Evolutionary conservation across 2,329 filamentous ascomycete species (phyloP).

Genomic region (Diaporthe amygdali): DNA sequence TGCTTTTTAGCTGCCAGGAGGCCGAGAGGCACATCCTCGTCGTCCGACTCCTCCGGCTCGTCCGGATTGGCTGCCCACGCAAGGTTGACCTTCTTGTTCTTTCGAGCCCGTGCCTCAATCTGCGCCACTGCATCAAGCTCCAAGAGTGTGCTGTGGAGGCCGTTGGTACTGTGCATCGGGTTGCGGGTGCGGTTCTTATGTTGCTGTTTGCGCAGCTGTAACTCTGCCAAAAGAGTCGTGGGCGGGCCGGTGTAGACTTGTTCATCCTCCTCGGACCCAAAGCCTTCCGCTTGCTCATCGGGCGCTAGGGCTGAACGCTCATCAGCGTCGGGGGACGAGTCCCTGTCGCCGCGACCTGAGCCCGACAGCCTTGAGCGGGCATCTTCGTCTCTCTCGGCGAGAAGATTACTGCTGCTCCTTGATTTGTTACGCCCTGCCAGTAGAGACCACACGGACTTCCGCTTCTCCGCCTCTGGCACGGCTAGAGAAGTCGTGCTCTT

Average conservation of each 20-base stretch:
- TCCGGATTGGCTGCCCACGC: slow-evolving; percentile 71
- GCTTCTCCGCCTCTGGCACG: slow-evolving; percentile 26
- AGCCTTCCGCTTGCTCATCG: slow-evolving; percentile 35
- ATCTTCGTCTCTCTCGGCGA: slow-evolving; percentile 24
- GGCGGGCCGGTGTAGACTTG: slow-evolving; percentile 72
- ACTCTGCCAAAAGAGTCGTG: slow-evolving; percentile 88
- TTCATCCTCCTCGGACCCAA: slow-evolving; percentile 49
- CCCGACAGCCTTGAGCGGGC: slow-evolving; percentile 26
- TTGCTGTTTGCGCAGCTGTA: slow-evolving; percentile 89
- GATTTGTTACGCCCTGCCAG: slow-evolving; percentile 29
- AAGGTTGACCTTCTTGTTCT: slow-evolving; percentile 78
- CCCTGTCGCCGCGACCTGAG: slow-evolving; percentile 10
- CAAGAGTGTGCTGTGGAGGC: slow-evolving; percentile 87
- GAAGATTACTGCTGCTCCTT: slow-evolving; percentile 26
- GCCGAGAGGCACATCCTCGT: slow-evolving; percentile 88
- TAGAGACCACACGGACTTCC: slow-evolving; percentile 28
- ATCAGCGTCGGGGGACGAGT: slow-evolving; percentile 27
- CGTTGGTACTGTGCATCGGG: slow-evolving; percentile 70
- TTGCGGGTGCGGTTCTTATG: slow-evolving; percentile 76
- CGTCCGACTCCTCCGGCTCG: slow-evolving; percentile 65
- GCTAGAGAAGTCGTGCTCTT: slow-evolving; percentile 28
- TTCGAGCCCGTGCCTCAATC: slow-evolving; percentile 76
- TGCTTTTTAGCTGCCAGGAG: slow-evolving; percentile 73
- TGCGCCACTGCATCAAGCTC: slow-evolving; percentile 91
- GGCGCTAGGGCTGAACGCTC: slow-evolving; percentile 29